Evolutionary conservation across 2,329 filamentous ascomycete species (phyloP).

Genomic region (Colletotrichum incanum): DNA sequence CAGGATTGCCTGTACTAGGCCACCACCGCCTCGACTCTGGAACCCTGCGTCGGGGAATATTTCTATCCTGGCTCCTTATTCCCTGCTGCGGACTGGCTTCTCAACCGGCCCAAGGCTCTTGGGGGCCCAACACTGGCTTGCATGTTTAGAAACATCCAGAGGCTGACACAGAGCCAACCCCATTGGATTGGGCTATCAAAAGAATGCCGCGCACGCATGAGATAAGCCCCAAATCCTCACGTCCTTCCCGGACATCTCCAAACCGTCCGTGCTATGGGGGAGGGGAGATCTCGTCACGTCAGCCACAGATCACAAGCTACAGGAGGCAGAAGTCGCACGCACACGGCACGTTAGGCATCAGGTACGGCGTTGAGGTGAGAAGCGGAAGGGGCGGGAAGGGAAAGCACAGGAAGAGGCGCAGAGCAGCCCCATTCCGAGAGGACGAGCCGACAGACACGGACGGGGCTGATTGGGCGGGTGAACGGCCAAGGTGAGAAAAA

Average conservation of each 20-base stretch:
- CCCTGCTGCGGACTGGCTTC: not conserved
- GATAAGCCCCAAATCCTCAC: slow-evolving; percentile 38
- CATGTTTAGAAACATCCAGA: slow-evolving; percentile 24
- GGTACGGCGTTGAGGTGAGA: not conserved
- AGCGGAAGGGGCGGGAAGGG: not conserved
- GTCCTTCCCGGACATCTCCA: slow-evolving; percentile 42
- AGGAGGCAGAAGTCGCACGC: not conserved
- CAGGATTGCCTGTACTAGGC: not conserved
- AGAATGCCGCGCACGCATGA: slow-evolving; percentile 11
- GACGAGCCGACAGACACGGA: not conserved
- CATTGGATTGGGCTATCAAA: slow-evolving; percentile 14
- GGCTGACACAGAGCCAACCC: not conserved
- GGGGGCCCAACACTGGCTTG: not conserved
- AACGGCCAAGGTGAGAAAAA: not conserved
- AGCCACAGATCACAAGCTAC: slow-evolving; percentile 37
- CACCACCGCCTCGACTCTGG: not conserved
- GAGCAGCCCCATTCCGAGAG: not conserved
- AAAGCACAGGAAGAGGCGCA: not conserved
- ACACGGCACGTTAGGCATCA: not conserved
- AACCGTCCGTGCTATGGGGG: slow-evolving; percentile 34
- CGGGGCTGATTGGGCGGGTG: not conserved
- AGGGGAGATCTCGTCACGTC: slow-evolving; percentile 26
- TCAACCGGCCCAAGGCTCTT: not conserved
- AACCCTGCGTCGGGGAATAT: slow-evolving; percentile 34
- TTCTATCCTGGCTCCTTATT: not conserved